These are phyloP conservation scores for Eremochloa ophiuroides DNA, from an alignment of 176 grass and related monocot genomes.

Conservation along the genomic window DNA sequence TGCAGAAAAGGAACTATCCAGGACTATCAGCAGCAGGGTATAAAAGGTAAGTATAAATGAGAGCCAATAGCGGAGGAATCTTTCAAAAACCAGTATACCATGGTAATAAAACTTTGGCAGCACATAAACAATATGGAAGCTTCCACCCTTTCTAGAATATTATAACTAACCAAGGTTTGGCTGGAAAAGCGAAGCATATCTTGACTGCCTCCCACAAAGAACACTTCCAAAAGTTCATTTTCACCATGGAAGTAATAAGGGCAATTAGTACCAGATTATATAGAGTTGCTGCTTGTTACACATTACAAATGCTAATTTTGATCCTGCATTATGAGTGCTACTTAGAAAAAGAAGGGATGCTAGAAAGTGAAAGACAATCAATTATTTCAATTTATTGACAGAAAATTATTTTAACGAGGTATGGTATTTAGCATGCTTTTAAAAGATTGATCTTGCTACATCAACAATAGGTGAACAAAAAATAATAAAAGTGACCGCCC, in stretches of 20 bases:
- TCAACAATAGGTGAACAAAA: background rate
- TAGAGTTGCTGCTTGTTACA: background rate
- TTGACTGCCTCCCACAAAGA: background rate
- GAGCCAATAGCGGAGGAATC: background rate
- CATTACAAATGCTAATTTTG: background rate
- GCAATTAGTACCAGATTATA: background rate
- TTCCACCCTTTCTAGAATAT: background rate
- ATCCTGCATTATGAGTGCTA: background rate
- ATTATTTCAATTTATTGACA: background rate
- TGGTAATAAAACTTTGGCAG: background rate
- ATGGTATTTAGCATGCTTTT: background rate
- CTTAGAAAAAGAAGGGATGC: background rate
- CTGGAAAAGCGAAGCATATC: background rate
- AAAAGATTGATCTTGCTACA: background rate
- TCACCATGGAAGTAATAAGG: background rate
- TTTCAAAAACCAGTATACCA: background rate
- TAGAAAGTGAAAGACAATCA: background rate
- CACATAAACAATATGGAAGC: background rate
- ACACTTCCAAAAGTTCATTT: background rate
- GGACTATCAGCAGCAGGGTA: background rate
- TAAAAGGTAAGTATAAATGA: slow-evolving; percentile 14
- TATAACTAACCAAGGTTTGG: background rate
- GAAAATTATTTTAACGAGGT: background rate
- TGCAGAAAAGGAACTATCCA: background rate
- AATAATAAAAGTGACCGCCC: background rate